These are phyloP conservation scores for Aquilaria malaccensis DNA, from an alignment of 345 rosid genomes.

Conservation along the genomic window DNA sequence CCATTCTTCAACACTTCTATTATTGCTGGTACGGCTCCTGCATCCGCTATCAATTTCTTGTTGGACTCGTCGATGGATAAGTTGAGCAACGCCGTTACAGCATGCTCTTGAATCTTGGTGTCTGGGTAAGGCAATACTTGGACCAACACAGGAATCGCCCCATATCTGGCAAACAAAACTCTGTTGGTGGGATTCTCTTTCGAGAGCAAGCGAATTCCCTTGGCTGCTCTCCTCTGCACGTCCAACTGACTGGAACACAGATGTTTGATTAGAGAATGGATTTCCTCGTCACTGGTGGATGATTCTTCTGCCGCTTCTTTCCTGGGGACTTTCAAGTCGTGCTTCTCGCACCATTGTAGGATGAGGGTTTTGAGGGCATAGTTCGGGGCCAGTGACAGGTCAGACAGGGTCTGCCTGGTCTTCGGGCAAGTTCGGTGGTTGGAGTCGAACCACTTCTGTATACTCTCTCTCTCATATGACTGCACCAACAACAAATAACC, in stretches of 20 bases:
- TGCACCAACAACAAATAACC: conserved; percentile 12
- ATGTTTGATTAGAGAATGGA: conserved; percentile 29
- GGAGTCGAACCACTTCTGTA: conserved; percentile 68
- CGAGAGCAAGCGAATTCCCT: conserved; percentile 55
- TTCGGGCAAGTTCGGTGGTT: conserved; percentile 72
- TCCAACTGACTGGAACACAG: conserved; percentile 43
- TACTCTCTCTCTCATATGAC: conserved; percentile 72
- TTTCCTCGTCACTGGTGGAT: conserved; percentile 22
- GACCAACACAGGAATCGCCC: conserved; percentile 51
- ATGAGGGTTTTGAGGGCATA: conserved; percentile 61
- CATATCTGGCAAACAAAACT: conserved; percentile 37
- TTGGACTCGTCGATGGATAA: conserved; percentile 64
- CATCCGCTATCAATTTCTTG: conserved; percentile 46
- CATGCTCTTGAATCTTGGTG: conserved; percentile 53
- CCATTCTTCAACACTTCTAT: conserved; percentile 51
- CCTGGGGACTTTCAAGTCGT: conserved; percentile 46
- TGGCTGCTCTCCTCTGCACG: conserved; percentile 53
- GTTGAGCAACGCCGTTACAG: conserved; percentile 67
- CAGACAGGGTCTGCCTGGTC: conserved; percentile 48
- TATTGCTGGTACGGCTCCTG: conserved; percentile 55
- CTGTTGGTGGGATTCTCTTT: conserved; percentile 63
- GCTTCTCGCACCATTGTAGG: conserved; percentile 68
- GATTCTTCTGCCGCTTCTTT: conserved; percentile 18
- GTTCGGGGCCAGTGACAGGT: conserved; percentile 61
- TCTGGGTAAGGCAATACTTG: conserved; percentile 59